A percentile compares a stretch with the other conserved stretches of the same genome.
Evolutionary conservation across 129 eudicot genomes (phyloP).

Genomic region (Arctium minus): DNA sequence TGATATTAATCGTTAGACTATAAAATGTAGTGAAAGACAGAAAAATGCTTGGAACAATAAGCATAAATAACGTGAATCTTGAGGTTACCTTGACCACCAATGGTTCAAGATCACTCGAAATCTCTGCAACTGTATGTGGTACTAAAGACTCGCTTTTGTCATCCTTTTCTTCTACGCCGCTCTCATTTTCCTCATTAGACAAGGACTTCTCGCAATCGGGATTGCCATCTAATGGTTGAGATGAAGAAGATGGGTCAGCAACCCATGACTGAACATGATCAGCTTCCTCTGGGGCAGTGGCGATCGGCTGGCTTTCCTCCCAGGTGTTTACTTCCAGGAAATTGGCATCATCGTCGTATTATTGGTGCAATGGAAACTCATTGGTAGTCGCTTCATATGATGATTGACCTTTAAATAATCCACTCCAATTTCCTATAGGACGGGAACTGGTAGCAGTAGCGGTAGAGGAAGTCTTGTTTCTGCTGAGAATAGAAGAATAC

Average conservation of each 20-base stretch:
- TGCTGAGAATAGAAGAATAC: constrained; percentile 10
- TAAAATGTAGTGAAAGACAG: not conserved
- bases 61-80: not conserved
- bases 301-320: constrained; percentile 2
- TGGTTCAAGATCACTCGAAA: constrained; percentile 22
- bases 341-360: not conserved
- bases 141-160: not conserved
- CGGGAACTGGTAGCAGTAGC: not conserved
- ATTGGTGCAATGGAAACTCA: not conserved
- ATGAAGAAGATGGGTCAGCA: constrained; percentile 17
- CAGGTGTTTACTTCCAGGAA: too few species aligned
- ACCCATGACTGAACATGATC: not conserved
- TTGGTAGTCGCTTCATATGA: not conserved
- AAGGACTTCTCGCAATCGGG: not conserved
- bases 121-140: not conserved
- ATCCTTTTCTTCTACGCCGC: not conserved
- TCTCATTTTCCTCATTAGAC: not conserved
- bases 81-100: constrained; percentile 30
- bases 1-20: not conserved
- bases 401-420: constrained; percentile 39
- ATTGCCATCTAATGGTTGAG: not conserved
- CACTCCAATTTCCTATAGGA: constrained; percentile 33
- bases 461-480: not conserved
- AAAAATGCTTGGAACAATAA: not conserved
- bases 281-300: constrained; percentile 7